phyloP scores from a whole-genome alignment of 257 asterid species.

The Echium plantagineum region DNA sequence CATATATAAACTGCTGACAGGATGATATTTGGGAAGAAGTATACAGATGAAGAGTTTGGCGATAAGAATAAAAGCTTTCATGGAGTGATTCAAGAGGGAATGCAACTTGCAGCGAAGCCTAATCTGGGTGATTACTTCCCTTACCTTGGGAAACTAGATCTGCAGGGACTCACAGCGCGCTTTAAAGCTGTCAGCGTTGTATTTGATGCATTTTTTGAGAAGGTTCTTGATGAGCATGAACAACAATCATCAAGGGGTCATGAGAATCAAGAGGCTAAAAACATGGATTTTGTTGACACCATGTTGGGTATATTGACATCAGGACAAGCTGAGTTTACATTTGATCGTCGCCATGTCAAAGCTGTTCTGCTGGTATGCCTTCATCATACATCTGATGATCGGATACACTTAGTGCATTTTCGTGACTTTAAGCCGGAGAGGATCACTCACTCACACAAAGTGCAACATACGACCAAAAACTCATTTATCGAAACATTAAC shows the following conservation, averaged over 20 bases:
- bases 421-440: too few species aligned
- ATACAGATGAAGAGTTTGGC: neutral
- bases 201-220: conserved; percentile 6
- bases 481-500: neutral
- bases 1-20: neutral
- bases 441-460: too few species aligned
- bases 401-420: neutral
- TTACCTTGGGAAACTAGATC: neutral
- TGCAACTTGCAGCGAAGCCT: neutral
- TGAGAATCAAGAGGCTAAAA: neutral
- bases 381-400: neutral
- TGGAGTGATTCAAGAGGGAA: neutral
- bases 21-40: neutral
- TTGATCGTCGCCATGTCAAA: conserved; percentile 9
- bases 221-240: conserved; percentile 10
- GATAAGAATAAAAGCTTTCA: neutral
- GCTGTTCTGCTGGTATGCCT: conserved; percentile 3
- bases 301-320: conserved; percentile 7
- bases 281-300: conserved; percentile 3
- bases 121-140: neutral
- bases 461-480: neutral
- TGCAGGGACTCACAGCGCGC: neutral
- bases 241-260: neutral
- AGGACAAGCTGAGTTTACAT: conserved; percentile 1
- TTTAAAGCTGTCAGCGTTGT: neutral